Evolutionary conservation across 2,329 filamentous ascomycete species (phyloP).

Genomic region (Scedosporium apiospermum): DNA sequence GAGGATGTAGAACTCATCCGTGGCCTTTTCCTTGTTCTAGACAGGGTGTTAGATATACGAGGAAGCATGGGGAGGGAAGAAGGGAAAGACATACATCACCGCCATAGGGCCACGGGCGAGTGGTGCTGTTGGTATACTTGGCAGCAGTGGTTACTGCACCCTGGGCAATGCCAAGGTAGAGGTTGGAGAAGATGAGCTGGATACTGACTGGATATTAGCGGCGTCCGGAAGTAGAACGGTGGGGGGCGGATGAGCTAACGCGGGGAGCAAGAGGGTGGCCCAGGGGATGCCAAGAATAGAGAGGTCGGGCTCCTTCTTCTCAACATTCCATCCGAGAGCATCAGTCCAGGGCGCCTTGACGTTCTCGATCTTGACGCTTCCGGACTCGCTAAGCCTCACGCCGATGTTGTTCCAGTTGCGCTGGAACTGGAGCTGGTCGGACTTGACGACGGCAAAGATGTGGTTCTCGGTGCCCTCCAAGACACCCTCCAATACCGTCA

Average conservation of each 20-base stretch:
- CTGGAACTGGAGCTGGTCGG: conserved; percentile 44
- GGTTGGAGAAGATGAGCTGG: conserved; percentile 57
- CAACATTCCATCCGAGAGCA: conserved; percentile 49
- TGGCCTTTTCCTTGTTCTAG: conserved; percentile 44
- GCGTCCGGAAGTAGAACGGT: fast-evolving
- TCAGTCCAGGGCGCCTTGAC: conserved; percentile 49
- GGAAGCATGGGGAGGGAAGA: fast-evolving
- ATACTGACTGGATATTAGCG: conserved; percentile 28
- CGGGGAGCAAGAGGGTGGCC: conserved; percentile 48
- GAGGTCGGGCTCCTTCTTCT: conserved; percentile 38
- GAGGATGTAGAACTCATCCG: conserved; percentile 57
- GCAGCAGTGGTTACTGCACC: conserved; percentile 46
- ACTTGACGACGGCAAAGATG: conserved; percentile 53
- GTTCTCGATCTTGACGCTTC: conserved; percentile 49
- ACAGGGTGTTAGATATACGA: not conserved
- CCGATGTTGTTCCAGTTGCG: conserved; percentile 60
- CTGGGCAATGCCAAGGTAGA: conserved; percentile 54
- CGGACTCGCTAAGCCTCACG: conserved; percentile 53
- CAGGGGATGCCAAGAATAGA: conserved; percentile 43
- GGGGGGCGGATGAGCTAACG: conserved; percentile 22
- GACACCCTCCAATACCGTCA: conserved; percentile 56
- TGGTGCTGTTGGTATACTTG: conserved; percentile 45
- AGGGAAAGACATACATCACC: conserved; percentile 38
- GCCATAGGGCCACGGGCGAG: conserved; percentile 54
- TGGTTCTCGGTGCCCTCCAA: conserved; percentile 48